Evolutionary conservation across 2,329 filamentous ascomycete species (phyloP), one percentile per base, ranked within the genome.

Genomic region (Talaromyces sp.): DNA sequence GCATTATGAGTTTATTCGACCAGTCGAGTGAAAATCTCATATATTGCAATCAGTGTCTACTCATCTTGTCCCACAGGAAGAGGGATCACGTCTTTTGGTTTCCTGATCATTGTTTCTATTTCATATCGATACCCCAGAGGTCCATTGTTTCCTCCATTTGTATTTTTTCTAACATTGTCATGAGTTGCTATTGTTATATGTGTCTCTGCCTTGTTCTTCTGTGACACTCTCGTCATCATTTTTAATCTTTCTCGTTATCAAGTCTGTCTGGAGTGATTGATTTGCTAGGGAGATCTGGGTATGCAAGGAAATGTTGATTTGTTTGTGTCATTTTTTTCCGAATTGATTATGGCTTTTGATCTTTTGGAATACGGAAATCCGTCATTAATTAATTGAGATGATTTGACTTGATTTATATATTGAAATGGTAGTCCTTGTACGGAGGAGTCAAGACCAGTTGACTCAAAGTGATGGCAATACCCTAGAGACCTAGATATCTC

Each of bases 91-190:
- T 36, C 8, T 15, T 31, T 39, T 58, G 33, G 9, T 54, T 54
- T 39, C 11, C 13, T 53, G 28, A 10, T 19, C n/a, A 33, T 31
- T 39, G 36, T 5, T n/a, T 8, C 41, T 40, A 37, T 15, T 41
- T 52, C 31, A 46, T 46, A 55, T 55, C 37, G 52, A 55, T 55
- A 46, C 52, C 37, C 37, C 41, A 55, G 37, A 55, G 52, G 52
- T 55, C 37, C 28, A 35, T 39, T 59, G 52, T 55, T 33, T 55
- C 37, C 41, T 52, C 48, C 33, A 37, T 52, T 52, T 52, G 17
- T n/a, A n/a, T n/a, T n/a, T n/a, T 53, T 37, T n/a, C 51, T 33
- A 33, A 7, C 28, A 48, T 21, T n/a, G 45, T 48, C 45, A 21
- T 48, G 45, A 48, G 28, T 35, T 48, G 45, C 45, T 48, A 35